These are phyloP conservation scores for Lentinula aciculospora DNA, from an alignment of 768 basidiomycete genomes.

Conservation along the genomic window DNA sequence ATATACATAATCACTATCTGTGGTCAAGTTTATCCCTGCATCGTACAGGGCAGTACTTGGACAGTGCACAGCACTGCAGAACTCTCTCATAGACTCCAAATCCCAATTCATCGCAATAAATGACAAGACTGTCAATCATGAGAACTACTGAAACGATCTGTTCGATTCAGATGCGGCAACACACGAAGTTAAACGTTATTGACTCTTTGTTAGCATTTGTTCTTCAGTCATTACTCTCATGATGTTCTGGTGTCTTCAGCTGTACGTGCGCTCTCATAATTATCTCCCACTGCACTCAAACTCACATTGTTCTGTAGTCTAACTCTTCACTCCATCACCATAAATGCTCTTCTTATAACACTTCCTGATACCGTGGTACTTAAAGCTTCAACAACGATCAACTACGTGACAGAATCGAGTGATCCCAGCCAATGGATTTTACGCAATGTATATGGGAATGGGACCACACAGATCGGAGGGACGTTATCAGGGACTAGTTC, in stretches of 20 bases:
- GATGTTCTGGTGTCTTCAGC: not conserved
- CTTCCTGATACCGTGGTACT: not conserved
- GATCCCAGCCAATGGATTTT: not conserved
- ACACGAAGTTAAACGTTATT: not conserved
- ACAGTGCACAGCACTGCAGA: too few relatives aligned
- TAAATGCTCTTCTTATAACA: not conserved
- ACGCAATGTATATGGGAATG: not conserved
- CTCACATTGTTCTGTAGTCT: not conserved
- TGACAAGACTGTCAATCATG: not conserved
- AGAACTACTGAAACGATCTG: not conserved
- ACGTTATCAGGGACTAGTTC: not conserved
- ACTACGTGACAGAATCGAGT: not conserved
- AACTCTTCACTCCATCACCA: not conserved
- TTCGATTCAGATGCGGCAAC: not conserved
- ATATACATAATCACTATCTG: too few relatives aligned
- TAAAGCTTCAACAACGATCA: not conserved
- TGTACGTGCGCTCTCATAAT: not conserved
- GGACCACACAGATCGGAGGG: not conserved
- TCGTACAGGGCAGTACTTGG: too few relatives aligned
- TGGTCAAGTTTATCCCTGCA: too few relatives aligned
- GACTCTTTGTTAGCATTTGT: not conserved
- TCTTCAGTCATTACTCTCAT: not conserved
- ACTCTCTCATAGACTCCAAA: not conserved
- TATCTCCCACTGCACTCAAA: not conserved
- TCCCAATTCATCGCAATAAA: not conserved